Conservation (phyloP, 352 stramenopile genomes). For the Phytophthora chlamydospora region DNA sequence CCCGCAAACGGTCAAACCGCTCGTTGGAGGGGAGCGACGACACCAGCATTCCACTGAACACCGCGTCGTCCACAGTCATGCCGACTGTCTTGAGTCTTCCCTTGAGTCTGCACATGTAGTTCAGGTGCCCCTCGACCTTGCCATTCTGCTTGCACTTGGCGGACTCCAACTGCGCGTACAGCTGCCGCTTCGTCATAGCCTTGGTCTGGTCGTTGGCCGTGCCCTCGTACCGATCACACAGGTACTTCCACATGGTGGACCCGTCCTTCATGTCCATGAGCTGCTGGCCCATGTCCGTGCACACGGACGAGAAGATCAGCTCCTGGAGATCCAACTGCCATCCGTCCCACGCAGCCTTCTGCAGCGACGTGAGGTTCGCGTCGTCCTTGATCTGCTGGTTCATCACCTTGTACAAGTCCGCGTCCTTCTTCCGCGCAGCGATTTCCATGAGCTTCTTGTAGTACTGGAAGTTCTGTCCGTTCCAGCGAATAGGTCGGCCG, state of each 20-base stretch:
- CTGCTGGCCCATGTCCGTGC: conserved; percentile 2
- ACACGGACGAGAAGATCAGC: conserved; percentile 1
- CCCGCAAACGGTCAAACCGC: conserved; percentile 11
- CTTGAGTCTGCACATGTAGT: conserved; percentile 12
- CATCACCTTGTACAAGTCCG: conserved; percentile 6
- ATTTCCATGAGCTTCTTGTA: conserved; percentile 17
- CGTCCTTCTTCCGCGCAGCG: background rate
- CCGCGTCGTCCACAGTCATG: conserved; percentile 9
- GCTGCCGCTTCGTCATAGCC: conserved; percentile 3
- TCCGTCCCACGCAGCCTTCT: background rate
- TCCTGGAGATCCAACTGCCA: conserved; percentile 3
- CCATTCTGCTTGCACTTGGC: conserved; percentile 3
- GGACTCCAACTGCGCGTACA: conserved; percentile 9
- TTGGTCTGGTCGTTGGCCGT: conserved; percentile 2
- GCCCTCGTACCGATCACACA: background rate
- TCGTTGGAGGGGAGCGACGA: conserved; percentile 15
- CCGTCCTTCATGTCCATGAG: conserved; percentile 1
- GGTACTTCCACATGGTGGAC: conserved; percentile 4
- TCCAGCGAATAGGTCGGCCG: conserved; percentile 9
- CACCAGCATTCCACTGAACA: conserved; percentile 19
- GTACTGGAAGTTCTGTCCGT: conserved; percentile 11
- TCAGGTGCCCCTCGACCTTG: conserved; percentile 9
- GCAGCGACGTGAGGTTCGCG: background rate
- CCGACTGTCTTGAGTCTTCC: conserved; percentile 7
- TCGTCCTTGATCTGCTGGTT: background rate